Evolutionary conservation across 176 grass and related monocot species (phyloP).

Genomic region (Triticum urartu): DNA sequence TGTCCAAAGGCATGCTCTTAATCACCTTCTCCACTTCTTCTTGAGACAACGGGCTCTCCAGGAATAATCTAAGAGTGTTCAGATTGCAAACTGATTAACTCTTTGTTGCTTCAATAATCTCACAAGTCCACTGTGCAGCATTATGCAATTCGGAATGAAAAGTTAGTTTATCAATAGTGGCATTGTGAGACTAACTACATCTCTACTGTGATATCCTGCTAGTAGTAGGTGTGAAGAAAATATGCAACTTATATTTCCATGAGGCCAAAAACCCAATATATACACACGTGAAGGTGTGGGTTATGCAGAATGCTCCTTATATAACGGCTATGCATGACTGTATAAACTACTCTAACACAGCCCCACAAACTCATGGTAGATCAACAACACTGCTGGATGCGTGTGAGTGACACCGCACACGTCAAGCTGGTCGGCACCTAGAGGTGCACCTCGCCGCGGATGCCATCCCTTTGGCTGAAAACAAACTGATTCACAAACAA

Average conservation of each 20-base stretch:
- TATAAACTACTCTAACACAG: not conserved
- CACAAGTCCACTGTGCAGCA: not conserved
- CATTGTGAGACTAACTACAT: not conserved
- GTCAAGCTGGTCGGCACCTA: not conserved
- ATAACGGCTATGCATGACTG: not conserved
- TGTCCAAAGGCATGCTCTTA: too few relatives aligned
- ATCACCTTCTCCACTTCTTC: too few relatives aligned
- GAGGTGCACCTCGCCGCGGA: too few relatives aligned
- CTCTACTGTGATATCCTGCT: not conserved
- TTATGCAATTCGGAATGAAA: not conserved
- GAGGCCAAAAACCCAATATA: not conserved
- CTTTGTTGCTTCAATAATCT: not conserved
- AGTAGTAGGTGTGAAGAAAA: too few relatives aligned
- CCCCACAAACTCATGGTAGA: not conserved
- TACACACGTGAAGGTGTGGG: not conserved
- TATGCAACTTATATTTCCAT: too few relatives aligned
- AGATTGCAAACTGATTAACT: not conserved
- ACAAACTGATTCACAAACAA: too few relatives aligned
- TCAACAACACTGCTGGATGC: not conserved
- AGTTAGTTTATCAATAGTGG: not conserved
- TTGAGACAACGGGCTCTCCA: not conserved
- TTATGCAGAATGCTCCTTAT: not conserved
- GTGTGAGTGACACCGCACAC: too few relatives aligned
- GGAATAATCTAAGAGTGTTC: not conserved
- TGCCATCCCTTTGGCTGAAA: too few relatives aligned